Conservation (phyloP, 177 flowering plant genomes). For the Tripterygium wilfordii region DNA sequence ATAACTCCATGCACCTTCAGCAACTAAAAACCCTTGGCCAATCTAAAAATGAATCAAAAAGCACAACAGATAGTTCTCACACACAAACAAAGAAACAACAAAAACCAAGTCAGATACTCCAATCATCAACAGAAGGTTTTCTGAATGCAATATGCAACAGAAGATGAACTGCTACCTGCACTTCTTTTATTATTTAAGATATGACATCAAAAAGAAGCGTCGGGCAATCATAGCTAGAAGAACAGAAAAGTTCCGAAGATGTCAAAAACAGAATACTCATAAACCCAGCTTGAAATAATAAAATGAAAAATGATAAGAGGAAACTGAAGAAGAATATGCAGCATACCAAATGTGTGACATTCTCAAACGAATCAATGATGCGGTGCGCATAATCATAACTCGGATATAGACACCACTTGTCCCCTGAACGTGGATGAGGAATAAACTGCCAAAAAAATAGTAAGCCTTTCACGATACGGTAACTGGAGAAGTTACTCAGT, state of each 20-base stretch:
- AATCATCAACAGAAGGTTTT: no score
- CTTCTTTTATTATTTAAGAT: no score
- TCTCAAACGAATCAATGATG: conserved; percentile 94
- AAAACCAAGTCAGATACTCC: background rate
- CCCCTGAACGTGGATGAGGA: conserved; percentile 96
- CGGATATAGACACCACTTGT: conserved; percentile 97
- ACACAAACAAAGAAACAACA: background rate
- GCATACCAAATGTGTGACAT: conserved; percentile 92
- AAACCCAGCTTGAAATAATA: background rate
- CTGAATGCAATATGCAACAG: no score
- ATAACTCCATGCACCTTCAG: no score
- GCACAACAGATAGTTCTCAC: background rate
- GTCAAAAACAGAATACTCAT: no score
- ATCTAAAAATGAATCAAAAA: no score
- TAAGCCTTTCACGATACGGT: no score
- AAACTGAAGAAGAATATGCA: background rate
- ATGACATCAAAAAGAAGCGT: no score
- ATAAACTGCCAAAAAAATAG: conserved; percentile 61
- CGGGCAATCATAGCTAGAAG: background rate
- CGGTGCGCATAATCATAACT: conserved; percentile 98
- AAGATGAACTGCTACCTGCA: no score
- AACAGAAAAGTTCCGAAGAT: no score
- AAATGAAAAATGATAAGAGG: background rate
- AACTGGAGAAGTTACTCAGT: background rate
- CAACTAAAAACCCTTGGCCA: no score